Evolutionary conservation across 441 rosid species (phyloP), one percentile per base, ranked within the genome.

Genomic region (Melastoma candidum): DNA sequence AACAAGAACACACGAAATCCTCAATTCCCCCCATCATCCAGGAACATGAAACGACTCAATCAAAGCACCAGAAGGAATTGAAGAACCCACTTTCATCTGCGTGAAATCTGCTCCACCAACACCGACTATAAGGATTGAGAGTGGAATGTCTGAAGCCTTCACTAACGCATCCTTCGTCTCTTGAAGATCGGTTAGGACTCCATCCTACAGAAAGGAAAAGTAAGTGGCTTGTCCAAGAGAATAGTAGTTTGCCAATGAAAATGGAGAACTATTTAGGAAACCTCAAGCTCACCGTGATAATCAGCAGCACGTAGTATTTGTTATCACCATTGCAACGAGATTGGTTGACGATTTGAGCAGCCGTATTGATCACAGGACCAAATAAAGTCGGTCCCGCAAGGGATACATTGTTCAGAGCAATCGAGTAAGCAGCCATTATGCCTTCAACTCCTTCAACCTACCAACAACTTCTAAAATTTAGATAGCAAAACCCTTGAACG

Each of bases 341-440:
- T 43, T 75, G 78, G 11, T 72, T 64, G 45, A 93, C 97, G 64
- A 68, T 68, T 65, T 75, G 60, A 26, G 95, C 93, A 61, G 97
- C 93, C 53, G 7, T 76, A 67, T 80, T 79, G 48, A 89, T 81
- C 47, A 89, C 93, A 9, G 57, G 75, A 56, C 86, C 82, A 66
- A 89, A 89, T 44, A 84, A 69, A 52, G 97, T 86, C 12, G 97
- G 97, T 70, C 95, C 97, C 0, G 93, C 71, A 49, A 89, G 73
- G 49, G 77, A 11, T 61, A 85, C 77, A 64, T 71, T 84, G 48
- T 54, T 75, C 57, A 85, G 70, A 14, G 93, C 83, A 53, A 66
- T 68, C 7, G 72, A 59, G 62, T 89, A 89, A 59, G 97, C 85
- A 63, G 77, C 32, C 90, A 89, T 79, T 66, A 89, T 80, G 59